Base-by-base conservation (phyloP, 208 protist genomes). In the Eutreptiella sp. region DNA sequence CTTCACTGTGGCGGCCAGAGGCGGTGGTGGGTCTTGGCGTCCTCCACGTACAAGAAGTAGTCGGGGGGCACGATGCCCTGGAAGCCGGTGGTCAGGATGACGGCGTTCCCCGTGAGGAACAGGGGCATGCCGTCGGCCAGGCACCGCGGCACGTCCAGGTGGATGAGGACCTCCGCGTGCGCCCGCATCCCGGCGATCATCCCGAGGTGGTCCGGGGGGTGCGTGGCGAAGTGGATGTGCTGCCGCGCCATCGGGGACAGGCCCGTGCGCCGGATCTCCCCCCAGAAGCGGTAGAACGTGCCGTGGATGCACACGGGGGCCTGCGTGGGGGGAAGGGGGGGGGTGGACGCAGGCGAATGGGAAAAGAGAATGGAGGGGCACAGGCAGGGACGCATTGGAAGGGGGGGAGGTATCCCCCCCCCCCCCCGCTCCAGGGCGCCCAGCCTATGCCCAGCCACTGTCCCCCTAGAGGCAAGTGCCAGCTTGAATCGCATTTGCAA, bases 191-290 rank as follows among this genome's bases (percentile, higher is more conserved):
- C 88, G 33, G 81, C 86, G 35, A 90, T 88, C n/a, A 89, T 83
- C 3, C 57, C 55, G 1, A 29, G 29, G 33, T 47, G 46, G 11
- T 36, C 58, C 5, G 63, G 50, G 2, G 87, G 59, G 11, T 83
- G 81, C 42, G 78, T 80, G 24, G 88, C 81, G 55, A 92, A 91
- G 70, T 94, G 88, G 45, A 94, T 89, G 66, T 93, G 83, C 41
- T 84, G 72, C 21, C 84, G 72, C 0, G 33, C 59, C 87, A 93
- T 93, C 31, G 75, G 66, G 26, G 72, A 84, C 1, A 93, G 66
- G 27, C 87, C 87, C 31, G 71, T 81, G n/a, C 23, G 41, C 3
- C 38, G 7, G 21, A 93, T 93, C 16, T 53, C 3, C 16, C 57
- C 23, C 76, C 76, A 88, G 16, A 77, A 73, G 0, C 43, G 16